These are phyloP conservation scores for Chlamydomonas incerta DNA, from an alignment of 139 green algal genomes.

Conservation along the genomic window DNA sequence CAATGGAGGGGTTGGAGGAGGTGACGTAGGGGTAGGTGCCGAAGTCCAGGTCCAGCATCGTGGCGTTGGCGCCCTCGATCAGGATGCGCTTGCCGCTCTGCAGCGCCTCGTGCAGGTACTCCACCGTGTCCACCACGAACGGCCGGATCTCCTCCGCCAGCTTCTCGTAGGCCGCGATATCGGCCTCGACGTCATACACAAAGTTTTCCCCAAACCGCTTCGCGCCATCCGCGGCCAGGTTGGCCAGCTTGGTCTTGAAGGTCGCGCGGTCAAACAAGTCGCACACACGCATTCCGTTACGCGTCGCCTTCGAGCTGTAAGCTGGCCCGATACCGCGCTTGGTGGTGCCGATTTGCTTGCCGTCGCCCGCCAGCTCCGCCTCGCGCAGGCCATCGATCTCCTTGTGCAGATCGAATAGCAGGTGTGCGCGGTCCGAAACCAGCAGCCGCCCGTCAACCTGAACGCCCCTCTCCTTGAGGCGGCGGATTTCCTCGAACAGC, in stretches of 20 bases:
- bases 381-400: conserved; percentile 96
- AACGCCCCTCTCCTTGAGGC: conserved; percentile 68
- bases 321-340: conserved; percentile 98
- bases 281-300: conserved; percentile 94
- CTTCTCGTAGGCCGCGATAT: conserved; percentile 84
- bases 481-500: conserved; percentile 95
- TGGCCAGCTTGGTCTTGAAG: conserved; percentile 82
- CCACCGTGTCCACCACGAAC: conserved; percentile 92
- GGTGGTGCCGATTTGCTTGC: conserved; percentile 95
- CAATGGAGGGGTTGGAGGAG: conserved; percentile 96
- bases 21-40: conserved; percentile 99
- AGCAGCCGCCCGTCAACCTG: conserved; percentile 75
- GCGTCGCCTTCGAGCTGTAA: conserved; percentile 95
- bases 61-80: conserved; percentile 98
- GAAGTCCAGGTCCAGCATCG: conserved; percentile 99
- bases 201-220: conserved; percentile 80
- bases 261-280: conserved; percentile 81
- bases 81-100: conserved; percentile 89
- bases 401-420: conserved; percentile 99
- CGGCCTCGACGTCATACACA: conserved; percentile 89
- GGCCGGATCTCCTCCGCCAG: conserved; percentile 76
- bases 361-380: conserved; percentile 83
- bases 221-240: conserved; percentile 77
- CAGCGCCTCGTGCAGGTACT: conserved; percentile 74
- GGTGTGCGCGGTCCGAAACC: conserved; percentile 91